Conservation (phyloP, 305 asterid genomes). For the Fraxinus albicans region DNA sequence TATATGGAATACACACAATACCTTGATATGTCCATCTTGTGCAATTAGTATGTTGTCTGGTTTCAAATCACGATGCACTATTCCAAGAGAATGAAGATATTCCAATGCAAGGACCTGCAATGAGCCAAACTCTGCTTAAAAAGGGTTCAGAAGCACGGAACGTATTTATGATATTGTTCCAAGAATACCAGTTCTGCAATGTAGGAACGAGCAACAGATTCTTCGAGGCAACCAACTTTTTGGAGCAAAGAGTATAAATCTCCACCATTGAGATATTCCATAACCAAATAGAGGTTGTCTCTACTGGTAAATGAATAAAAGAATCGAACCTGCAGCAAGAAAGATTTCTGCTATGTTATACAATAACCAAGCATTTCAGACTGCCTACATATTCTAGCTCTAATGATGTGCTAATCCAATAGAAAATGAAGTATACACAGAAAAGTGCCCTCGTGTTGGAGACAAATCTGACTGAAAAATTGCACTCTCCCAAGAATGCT, state of each 20-base stretch:
- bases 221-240: slow-evolving; percentile 83
- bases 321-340: slow-evolving; percentile 74
- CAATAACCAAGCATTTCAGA: slow-evolving; percentile 15
- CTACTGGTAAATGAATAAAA: slow-evolving; percentile 92
- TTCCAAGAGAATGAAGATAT: slow-evolving; percentile 91
- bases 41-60: slow-evolving; percentile 94
- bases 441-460: slow-evolving; percentile 1
- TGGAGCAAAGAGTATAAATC: slow-evolving; percentile 85
- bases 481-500: slow-evolving; percentile 14
- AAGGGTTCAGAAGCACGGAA: slow-evolving; percentile 22
- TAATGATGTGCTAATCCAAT: background rate
- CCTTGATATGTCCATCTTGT: slow-evolving; percentile 98
- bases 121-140: slow-evolving; percentile 23
- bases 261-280: slow-evolving; percentile 98
- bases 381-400: slow-evolving; percentile 15
- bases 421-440: background rate
- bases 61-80: slow-evolving; percentile 95
- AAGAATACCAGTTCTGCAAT: slow-evolving; percentile 83
- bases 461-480: slow-evolving; percentile 17
- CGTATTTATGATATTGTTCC: slow-evolving; percentile 14
- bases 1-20: slow-evolving; percentile 24
- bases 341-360: slow-evolving; percentile 22
- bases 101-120: slow-evolving; percentile 94
- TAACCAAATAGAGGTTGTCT: slow-evolving; percentile 91
- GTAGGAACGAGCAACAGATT: slow-evolving; percentile 77